phyloP scores from a whole-genome alignment of 352 stramenopile species.

The Globisporangium megalacanthum region DNA sequence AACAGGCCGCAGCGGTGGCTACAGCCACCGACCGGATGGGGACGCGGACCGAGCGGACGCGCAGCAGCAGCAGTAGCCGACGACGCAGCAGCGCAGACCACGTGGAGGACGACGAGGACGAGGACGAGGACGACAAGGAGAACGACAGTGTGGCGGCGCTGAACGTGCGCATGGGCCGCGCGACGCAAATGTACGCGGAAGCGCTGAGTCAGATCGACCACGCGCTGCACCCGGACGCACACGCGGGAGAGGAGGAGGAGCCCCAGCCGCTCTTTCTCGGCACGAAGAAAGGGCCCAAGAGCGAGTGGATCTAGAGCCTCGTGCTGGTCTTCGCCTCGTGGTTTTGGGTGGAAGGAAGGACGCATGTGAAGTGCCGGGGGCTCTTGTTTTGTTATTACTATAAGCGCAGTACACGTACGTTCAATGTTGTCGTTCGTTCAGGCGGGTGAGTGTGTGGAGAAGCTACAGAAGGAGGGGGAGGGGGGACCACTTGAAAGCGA shows the following conservation, averaged over 20 bases:
- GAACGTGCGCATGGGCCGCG: constrained; percentile 42
- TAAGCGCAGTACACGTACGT: too few relatives aligned
- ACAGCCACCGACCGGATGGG: constrained; percentile 3
- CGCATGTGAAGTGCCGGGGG: too few relatives aligned
- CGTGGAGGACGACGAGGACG: constrained; percentile 7
- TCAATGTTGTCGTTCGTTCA: too few relatives aligned
- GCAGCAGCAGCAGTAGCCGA: constrained; percentile 22
- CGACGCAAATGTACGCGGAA: constrained; percentile 49
- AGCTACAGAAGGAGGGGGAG: too few relatives aligned
- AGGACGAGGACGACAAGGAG: constrained; percentile 18
- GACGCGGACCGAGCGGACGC: constrained; percentile 16
- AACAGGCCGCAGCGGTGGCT: constrained; percentile 11
- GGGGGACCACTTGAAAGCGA: too few relatives aligned
- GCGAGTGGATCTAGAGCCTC: constrained; percentile 22
- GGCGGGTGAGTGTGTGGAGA: too few relatives aligned
- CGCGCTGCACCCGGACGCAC: constrained; percentile 31
- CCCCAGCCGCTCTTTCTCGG: constrained; percentile 48
- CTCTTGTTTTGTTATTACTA: too few relatives aligned
- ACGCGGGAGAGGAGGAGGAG: constrained; percentile 30
- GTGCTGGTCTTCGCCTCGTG: constrained; percentile 19
- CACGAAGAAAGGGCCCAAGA: constrained; percentile 30
- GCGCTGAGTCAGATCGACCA: constrained; percentile 45
- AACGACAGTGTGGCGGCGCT: constrained; percentile 21
- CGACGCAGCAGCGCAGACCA: constrained; percentile 5
- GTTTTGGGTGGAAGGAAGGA: constrained; percentile 5